These are phyloP conservation scores for Jacaranda copaia DNA, from an alignment of 257 asterid species.

Conservation along the genomic window DNA sequence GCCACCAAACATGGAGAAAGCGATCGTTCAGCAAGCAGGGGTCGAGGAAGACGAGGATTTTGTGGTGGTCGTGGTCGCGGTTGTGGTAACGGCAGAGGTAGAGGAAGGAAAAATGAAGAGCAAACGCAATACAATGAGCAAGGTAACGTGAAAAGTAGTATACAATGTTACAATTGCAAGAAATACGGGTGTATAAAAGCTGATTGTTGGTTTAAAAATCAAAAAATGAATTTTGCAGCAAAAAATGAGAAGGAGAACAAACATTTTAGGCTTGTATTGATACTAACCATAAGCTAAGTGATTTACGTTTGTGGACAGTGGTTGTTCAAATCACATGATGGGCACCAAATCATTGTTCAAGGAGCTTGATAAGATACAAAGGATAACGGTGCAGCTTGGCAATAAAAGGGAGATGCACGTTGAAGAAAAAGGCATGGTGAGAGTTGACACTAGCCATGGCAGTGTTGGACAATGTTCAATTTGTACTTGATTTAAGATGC, in stretches of 20 bases:
- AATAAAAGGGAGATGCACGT: neutral
- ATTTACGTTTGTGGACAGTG: neutral
- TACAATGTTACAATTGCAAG: neutral
- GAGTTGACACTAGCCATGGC: neutral
- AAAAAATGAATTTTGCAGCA: neutral
- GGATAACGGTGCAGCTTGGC: neutral
- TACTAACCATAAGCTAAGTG: neutral
- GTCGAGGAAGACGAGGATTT: neutral
- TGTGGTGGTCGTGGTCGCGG: neutral
- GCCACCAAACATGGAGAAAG: neutral
- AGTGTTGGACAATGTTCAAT: conserved; percentile 9
- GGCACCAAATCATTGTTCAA: neutral
- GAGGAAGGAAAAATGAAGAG: neutral
- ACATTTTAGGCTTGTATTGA: neutral
- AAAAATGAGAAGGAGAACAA: neutral
- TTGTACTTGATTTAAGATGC: conserved; percentile 19
- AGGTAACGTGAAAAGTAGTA: neutral
- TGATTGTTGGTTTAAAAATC: neutral
- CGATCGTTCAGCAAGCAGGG: neutral
- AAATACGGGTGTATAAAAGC: neutral
- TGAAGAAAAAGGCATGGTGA: conserved; percentile 22
- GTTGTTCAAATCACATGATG: neutral
- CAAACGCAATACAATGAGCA: too few relatives aligned
- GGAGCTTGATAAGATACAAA: neutral
- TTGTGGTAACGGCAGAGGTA: neutral